These are phyloP conservation scores for Moniliophthora roreri DNA, from an alignment of 1,284 basidiomycete species.

Conservation along the genomic window DNA sequence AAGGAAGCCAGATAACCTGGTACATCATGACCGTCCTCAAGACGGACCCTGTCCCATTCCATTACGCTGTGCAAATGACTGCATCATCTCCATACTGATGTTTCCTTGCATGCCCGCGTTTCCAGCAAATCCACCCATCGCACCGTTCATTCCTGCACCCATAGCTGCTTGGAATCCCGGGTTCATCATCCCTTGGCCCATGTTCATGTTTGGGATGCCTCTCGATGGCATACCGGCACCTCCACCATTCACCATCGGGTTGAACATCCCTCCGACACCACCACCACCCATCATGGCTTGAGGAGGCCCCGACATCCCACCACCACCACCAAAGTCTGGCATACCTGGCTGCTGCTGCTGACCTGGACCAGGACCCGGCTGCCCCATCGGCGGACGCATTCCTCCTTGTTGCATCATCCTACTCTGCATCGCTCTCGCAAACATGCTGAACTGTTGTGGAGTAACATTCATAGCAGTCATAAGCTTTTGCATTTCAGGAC, in stretches of 20 bases:
- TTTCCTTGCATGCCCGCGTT: background rate
- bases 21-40: too few relatives aligned
- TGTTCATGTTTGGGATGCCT: background rate
- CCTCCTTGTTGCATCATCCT: background rate
- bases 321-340: background rate
- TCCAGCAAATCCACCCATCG: background rate
- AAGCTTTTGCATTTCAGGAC: background rate
- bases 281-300: background rate
- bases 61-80: slow-evolving; percentile 2
- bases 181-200: background rate
- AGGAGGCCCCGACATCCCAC: background rate
- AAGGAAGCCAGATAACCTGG: too few relatives aligned
- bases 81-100: slow-evolving; percentile 3
- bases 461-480: background rate
- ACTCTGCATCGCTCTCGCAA: background rate
- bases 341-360: background rate
- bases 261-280: background rate
- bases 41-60: too few relatives aligned
- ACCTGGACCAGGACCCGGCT: background rate
- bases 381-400: too few relatives aligned
- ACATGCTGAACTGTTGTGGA: background rate
- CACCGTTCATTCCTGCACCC: background rate
- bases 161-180: background rate
- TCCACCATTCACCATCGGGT: background rate
- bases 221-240: background rate